These are phyloP conservation scores for Boletus mariae DNA, from an alignment of 1,284 basidiomycete species.

Conservation along the genomic window DNA sequence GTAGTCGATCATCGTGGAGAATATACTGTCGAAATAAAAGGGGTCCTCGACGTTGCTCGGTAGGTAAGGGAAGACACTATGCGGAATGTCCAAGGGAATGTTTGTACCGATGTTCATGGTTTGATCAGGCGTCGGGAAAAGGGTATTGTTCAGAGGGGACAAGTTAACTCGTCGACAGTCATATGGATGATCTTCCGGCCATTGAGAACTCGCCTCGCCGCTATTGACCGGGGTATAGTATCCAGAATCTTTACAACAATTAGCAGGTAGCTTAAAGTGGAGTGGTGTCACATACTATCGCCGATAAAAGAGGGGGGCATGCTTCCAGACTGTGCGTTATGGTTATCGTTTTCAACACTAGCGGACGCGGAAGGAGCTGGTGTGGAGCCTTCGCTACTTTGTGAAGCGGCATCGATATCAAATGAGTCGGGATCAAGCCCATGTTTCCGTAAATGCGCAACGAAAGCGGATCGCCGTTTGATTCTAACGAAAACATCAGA, in stretches of 20 bases:
- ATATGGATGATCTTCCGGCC: slow-evolving; percentile 5
- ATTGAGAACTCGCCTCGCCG: background rate
- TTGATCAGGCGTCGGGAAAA: slow-evolving; percentile 8
- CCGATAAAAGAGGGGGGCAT: slow-evolving; percentile 3
- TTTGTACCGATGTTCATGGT: background rate
- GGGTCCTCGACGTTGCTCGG: slow-evolving; percentile 3
- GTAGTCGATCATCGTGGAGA: slow-evolving; percentile 6
- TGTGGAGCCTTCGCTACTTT: background rate
- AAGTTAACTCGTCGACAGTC: slow-evolving; percentile 8
- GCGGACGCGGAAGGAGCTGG: slow-evolving; percentile 1
- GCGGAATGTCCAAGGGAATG: background rate
- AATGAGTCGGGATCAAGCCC: slow-evolving; percentile 31
- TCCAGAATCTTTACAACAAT: slow-evolving; percentile 16
- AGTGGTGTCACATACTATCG: slow-evolving; percentile 14
- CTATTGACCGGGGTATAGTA: background rate
- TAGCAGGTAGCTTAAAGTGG: slow-evolving; percentile 1
- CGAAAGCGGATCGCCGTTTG: slow-evolving; percentile 58
- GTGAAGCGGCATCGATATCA: slow-evolving; percentile 15
- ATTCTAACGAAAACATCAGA: slow-evolving; percentile 40
- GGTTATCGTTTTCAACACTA: background rate
- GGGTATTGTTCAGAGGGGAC: background rate
- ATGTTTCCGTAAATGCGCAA: slow-evolving; percentile 51
- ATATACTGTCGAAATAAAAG: slow-evolving; percentile 7
- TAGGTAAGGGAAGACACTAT: slow-evolving; percentile 4
- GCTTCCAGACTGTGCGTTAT: slow-evolving; percentile 8